A percentile compares a stretch with the other conserved stretches of the same genome.
phyloP scores from a whole-genome alignment of 1,284 basidiomycete genomes.

The Cryptococcus jaspeensis region DNA sequence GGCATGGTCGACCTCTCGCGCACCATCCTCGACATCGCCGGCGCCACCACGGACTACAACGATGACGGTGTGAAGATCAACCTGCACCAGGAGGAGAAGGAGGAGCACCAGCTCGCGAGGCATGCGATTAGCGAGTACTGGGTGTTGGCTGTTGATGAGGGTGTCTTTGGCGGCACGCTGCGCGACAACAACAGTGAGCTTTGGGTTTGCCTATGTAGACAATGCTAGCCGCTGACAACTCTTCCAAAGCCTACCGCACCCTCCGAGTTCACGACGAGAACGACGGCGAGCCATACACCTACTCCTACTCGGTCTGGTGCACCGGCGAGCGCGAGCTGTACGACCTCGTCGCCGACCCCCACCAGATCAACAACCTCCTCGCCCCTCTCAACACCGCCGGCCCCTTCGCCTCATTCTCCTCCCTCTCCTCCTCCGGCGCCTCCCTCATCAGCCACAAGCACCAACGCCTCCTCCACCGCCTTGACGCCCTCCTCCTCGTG shows the following conservation, averaged over 20 bases:
- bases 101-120: constrained; percentile 12
- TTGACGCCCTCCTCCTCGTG: constrained; percentile 42
- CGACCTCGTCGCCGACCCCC: constrained; percentile 33
- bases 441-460: not conserved
- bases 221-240: too few species aligned
- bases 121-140: constrained; percentile 41
- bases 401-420: constrained; percentile 16
- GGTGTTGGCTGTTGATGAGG: constrained; percentile 35
- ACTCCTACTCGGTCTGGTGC: constrained; percentile 43
- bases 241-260: constrained; percentile 30
- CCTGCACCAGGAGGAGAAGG: constrained; percentile 15
- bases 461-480: constrained; percentile 22
- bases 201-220: too few species aligned
- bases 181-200: constrained; percentile 27
- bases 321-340: constrained; percentile 47
- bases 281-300: constrained; percentile 10
- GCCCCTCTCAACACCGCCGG: constrained; percentile 20
- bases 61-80: constrained; percentile 37
- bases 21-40: constrained; percentile 42
- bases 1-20: constrained; percentile 39
- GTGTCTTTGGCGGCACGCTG: constrained; percentile 22
- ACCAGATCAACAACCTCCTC: constrained; percentile 38
- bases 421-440: not conserved
- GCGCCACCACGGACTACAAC: constrained; percentile 31
- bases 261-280: constrained; percentile 32